Evolutionary conservation across 75 land plant genomes (phyloP).

Genomic region (Chamaecyparis obtusa): DNA sequence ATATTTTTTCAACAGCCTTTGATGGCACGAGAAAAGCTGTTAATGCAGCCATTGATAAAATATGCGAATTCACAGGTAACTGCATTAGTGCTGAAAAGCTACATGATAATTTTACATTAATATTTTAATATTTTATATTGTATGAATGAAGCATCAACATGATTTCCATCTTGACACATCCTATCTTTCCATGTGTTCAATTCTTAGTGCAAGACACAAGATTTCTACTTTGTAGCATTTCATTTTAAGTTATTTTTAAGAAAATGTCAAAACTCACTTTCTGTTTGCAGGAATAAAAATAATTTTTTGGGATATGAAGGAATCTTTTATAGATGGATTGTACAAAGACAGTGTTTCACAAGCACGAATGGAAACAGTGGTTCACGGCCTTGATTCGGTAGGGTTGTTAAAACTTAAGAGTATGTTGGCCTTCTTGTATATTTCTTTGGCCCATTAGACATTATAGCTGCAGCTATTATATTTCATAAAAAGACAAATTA

Average conservation of each 20-base stretch:
- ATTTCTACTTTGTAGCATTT: neutral
- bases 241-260: neutral
- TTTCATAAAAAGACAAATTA: neutral
- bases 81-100: neutral
- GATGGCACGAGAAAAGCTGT: constrained; percentile 89
- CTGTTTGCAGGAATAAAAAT: constrained; percentile 75
- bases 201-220: neutral
- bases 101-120: neutral
- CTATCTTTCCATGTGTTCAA: neutral
- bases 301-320: constrained; percentile 93
- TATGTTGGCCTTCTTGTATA: neutral
- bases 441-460: neutral
- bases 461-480: neutral
- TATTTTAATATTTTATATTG: no score
- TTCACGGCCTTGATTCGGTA: constrained; percentile 80
- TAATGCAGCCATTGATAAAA: constrained; percentile 79
- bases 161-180: neutral
- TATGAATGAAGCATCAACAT: neutral
- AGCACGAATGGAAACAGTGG: constrained; percentile 67
- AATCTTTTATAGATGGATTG: constrained; percentile 73
- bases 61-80: constrained; percentile 90
- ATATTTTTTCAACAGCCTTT: constrained; percentile 59
- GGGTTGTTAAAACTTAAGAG: constrained; percentile 2
- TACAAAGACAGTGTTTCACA: constrained; percentile 72
- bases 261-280: neutral